Percentiles rank a stretch among this genome's conserved stretches.
Evolutionary conservation across 331 rosid genomes (phyloP).

Genomic region (Phaseolus coccineus): DNA sequence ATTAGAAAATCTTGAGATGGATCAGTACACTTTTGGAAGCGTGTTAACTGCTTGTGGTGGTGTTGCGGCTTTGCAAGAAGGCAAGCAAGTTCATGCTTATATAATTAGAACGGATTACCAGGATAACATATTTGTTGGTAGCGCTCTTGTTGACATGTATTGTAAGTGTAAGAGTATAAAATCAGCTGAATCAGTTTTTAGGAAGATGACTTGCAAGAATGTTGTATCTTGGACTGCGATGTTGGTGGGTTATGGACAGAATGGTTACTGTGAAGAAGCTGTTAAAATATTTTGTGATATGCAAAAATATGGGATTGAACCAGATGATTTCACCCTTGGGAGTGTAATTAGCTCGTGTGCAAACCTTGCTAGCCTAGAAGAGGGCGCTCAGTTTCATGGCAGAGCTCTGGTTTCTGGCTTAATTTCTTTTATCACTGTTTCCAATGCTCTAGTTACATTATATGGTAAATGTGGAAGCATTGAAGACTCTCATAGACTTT

Average conservation of each 20-base stretch:
- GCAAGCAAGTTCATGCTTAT: conserved; percentile 79
- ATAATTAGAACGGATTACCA: conserved; percentile 63
- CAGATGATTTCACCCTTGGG: conserved; percentile 82
- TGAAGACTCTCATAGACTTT: conserved; percentile 65
- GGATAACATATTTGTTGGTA: conserved; percentile 73
- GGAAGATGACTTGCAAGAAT: conserved; percentile 72
- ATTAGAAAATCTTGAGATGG: conserved; percentile 59
- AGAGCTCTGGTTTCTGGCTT: conserved; percentile 78
- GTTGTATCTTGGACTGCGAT: conserved; percentile 88
- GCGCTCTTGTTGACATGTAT: conserved; percentile 94
- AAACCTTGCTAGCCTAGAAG: conserved; percentile 89
- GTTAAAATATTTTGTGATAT: conserved; percentile 71
- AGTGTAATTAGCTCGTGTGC: conserved; percentile 88
- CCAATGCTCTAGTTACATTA: conserved; percentile 81
- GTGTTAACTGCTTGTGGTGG: conserved; percentile 82
- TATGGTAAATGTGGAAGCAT: conserved; percentile 86
- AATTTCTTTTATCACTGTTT: conserved; percentile 66
- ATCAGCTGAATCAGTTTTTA: conserved; percentile 73
- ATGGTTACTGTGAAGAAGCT: conserved; percentile 82
- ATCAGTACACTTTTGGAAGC: conserved; percentile 85
- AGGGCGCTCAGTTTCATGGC: conserved; percentile 85
- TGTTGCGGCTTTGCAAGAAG: conserved; percentile 63
- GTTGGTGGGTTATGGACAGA: conserved; percentile 90
- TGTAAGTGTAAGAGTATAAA: conserved; percentile 71
- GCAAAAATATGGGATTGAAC: conserved; percentile 77